A percentile compares a stretch with the other conserved stretches of the same genome.
phyloP scores from a whole-genome alignment of 1,284 basidiomycete genomes.

The Cryptococcus sp. region DNA sequence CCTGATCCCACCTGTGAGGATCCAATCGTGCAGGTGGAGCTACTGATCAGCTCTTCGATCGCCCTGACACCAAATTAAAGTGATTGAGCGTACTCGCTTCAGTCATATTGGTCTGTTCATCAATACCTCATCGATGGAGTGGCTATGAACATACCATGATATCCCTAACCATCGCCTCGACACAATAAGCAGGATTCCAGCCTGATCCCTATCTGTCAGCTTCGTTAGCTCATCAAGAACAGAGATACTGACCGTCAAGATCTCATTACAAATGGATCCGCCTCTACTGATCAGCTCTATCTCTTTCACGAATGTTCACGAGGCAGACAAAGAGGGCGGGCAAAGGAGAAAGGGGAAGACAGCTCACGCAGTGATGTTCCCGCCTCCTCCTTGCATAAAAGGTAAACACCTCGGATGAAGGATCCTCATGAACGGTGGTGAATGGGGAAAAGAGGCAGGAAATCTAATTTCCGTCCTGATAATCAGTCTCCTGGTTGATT shows the following conservation, averaged over 20 bases:
- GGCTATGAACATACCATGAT: slow-evolving; percentile 14
- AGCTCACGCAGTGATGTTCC: slow-evolving; percentile 21
- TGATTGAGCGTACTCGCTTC: slow-evolving; percentile 10
- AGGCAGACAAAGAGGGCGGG: too few species aligned
- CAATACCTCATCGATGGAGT: neutral
- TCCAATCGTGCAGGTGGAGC: slow-evolving; percentile 20
- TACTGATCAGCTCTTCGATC: slow-evolving; percentile 1
- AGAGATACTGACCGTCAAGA: slow-evolving; percentile 22
- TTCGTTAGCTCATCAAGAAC: neutral
- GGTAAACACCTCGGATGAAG: slow-evolving; percentile 25
- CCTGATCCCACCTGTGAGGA: slow-evolving; percentile 11
- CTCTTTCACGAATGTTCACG: too few species aligned
- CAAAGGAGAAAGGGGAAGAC: too few species aligned
- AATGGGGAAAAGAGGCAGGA: slow-evolving; percentile 22
- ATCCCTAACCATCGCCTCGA: slow-evolving; percentile 26
- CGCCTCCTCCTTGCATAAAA: slow-evolving; percentile 24
- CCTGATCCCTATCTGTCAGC: slow-evolving; percentile 10
- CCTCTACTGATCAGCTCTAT: slow-evolving; percentile 8
- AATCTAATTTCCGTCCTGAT: slow-evolving; percentile 20
- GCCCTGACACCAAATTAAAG: too few species aligned
- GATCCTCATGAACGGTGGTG: slow-evolving; percentile 30
- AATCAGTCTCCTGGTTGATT: neutral
- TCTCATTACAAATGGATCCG: slow-evolving; percentile 28
- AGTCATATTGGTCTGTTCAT: slow-evolving; percentile 22
- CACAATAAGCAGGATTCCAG: slow-evolving; percentile 26